These are phyloP conservation scores for Dipteronia dyeriana DNA, from an alignment of 345 rosid species.

Conservation along the genomic window DNA sequence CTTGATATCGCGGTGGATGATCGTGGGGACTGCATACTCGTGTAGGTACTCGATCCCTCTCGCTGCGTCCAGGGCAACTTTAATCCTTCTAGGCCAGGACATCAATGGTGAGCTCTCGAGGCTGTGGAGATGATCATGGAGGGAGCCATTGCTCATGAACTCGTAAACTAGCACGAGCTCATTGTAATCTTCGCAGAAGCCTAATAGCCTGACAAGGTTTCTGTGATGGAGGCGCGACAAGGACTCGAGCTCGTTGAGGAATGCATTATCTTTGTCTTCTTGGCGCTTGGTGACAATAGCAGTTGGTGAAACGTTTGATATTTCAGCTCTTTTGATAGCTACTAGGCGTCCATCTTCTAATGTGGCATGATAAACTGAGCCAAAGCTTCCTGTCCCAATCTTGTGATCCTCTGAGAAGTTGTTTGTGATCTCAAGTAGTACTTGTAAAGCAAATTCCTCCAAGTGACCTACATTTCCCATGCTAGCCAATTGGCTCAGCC, in stretches of 20 bases:
- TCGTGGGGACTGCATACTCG: slow-evolving; percentile 52
- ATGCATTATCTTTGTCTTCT: slow-evolving; percentile 67
- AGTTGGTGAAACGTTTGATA: slow-evolving; percentile 19
- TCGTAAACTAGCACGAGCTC: slow-evolving; percentile 69
- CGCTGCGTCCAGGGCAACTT: slow-evolving; percentile 70
- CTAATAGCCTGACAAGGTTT: slow-evolving; percentile 63
- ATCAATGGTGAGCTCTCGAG: slow-evolving; percentile 39
- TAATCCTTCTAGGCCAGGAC: slow-evolving; percentile 66
- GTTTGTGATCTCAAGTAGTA: slow-evolving; percentile 48
- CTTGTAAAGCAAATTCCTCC: slow-evolving; percentile 56
- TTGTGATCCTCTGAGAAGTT: slow-evolving; percentile 59
- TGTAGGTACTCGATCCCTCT: slow-evolving; percentile 79
- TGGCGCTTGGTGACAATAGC: slow-evolving; percentile 35
- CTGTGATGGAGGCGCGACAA: slow-evolving; percentile 75
- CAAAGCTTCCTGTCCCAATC: slow-evolving; percentile 79
- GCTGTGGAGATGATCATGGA: slow-evolving; percentile 71
- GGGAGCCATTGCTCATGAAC: slow-evolving; percentile 66
- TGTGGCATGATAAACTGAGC: slow-evolving; percentile 60
- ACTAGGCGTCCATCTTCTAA: slow-evolving; percentile 65
- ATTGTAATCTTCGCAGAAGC: slow-evolving; percentile 64
- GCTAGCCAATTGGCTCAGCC: slow-evolving; percentile 63
- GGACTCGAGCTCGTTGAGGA: slow-evolving; percentile 76
- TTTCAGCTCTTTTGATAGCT: slow-evolving; percentile 79
- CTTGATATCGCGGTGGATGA: slow-evolving; percentile 90
- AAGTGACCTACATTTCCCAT: slow-evolving; percentile 55